Evolutionary conservation across 805 yeast genomes (phyloP).

Genomic region (Cyberlindnera amylophila): DNA sequence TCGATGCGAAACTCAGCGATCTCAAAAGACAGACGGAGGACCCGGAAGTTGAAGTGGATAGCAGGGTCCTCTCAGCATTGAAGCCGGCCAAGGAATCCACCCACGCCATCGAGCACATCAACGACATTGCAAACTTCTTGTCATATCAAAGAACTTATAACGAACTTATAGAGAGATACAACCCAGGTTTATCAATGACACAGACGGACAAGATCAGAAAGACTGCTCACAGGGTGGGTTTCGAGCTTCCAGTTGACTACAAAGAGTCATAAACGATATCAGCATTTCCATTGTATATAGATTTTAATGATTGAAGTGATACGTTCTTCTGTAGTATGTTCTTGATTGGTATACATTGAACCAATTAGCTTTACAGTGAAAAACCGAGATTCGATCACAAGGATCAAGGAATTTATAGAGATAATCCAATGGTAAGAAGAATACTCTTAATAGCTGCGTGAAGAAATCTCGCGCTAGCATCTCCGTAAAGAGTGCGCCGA

Average conservation of each 20-base stretch:
- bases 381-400: too few species aligned
- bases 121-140: slow-evolving; percentile 61
- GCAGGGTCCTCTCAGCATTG: slow-evolving; percentile 13
- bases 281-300: background rate
- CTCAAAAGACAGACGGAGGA: slow-evolving; percentile 19
- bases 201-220: slow-evolving; percentile 74
- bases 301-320: too few species aligned
- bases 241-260: slow-evolving; percentile 48
- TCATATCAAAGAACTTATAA: slow-evolving; percentile 72
- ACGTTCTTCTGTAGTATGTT: too few species aligned
- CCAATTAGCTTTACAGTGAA: too few species aligned
- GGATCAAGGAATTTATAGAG: too few species aligned
- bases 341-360: too few species aligned
- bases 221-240: slow-evolving; percentile 88
- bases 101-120: slow-evolving; percentile 37
- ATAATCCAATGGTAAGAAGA: too few species aligned
- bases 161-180: slow-evolving; percentile 78
- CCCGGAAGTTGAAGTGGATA: slow-evolving; percentile 18
- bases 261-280: background rate
- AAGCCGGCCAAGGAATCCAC: slow-evolving; percentile 14
- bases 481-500: too few species aligned
- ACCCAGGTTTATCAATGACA: slow-evolving; percentile 74
- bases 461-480: too few species aligned
- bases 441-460: too few species aligned
- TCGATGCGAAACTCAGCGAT: slow-evolving; percentile 18